Base-by-base conservation (phyloP, 169 alveolate species). In the Amoebophrya sp. region DNA sequence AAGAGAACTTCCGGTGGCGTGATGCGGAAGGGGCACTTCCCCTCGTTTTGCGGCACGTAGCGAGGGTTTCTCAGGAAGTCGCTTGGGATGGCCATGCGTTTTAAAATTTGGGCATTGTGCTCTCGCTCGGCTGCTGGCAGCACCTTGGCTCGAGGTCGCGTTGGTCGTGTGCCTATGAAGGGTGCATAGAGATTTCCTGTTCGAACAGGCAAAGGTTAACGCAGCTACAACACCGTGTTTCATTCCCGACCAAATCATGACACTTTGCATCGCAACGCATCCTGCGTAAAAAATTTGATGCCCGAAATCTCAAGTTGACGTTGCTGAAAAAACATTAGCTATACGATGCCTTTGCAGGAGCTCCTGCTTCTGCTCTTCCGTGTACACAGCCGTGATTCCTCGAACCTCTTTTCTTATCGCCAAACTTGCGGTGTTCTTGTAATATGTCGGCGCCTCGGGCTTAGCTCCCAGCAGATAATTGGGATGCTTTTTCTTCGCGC, bases 11-110 rank as follows among this genome's bases (percentile, higher is more conserved):
- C 12, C 38, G 33, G 36, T 36, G 83, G 83, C 33, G 83, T 65
- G 83, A 65, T 65, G 33, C 83, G 83, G 83, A 65, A 65, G 36
- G 83, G 83, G 83, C 83, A 65, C 83, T 65, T 65, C 38, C 83
- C 83, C 33, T 65, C 83, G 83, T 65, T 36, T 0, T 36, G 83
- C 33, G 83, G 83, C 12, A 65, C 83, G 83, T 65, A 65, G 3
- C 83, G 83, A 29, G 83, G 83, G 26, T 65, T 65, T 65, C 83
- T 29, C 83, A 65, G 83, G 33, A 65, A 65, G 83, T 65, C 83
- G 36, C 38, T 65, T 6, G 83, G 83, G 26, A 65, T 65, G 83
- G 83, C n/a, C 83, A 65, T 65, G 83, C 83, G 83, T 6, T 36
- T 29, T 18, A 65, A 36, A 12, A 65, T 65, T 36, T 65, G 83